Evolutionary conservation across 2,329 filamentous ascomycete species (phyloP).

Genomic region (Trichoderma pleuroti): DNA sequence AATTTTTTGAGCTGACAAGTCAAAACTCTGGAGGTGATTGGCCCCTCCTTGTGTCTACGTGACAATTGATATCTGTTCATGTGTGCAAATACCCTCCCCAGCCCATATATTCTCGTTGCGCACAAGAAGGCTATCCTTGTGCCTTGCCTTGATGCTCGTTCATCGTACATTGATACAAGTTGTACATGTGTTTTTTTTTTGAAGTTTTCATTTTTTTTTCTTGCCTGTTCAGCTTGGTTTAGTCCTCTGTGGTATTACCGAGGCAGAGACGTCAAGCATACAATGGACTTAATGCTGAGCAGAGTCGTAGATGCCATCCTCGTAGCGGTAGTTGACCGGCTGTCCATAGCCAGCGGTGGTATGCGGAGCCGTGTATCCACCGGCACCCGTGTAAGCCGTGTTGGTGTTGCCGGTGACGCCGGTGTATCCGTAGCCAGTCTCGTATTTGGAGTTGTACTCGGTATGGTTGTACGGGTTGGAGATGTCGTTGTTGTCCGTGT

Average conservation of each 20-base stretch:
- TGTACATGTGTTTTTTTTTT: not conserved
- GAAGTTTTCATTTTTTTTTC: not conserved
- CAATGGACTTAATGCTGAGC: conserved; percentile 13
- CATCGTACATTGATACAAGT: not conserved
- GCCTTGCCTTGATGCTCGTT: not conserved
- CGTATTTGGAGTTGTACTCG: conserved; percentile 27
- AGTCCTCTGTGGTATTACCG: not conserved
- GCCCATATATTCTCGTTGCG: not conserved
- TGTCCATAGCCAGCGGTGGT: conserved; percentile 17
- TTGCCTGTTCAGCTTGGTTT: not conserved
- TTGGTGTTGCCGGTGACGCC: not conserved
- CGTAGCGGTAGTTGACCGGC: conserved; percentile 33
- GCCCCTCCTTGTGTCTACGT: not conserved
- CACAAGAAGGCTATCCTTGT: not conserved
- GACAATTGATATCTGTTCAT: not conserved
- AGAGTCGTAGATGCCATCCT: conserved; percentile 38
- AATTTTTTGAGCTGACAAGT: not conserved
- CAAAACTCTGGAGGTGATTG: not conserved
- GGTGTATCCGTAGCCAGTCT: conserved; percentile 27
- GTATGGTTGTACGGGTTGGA: conserved; percentile 28
- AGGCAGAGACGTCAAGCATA: not conserved
- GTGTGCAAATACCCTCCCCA: not conserved
- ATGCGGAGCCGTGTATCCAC: conserved; percentile 1
- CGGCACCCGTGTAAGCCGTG: conserved; percentile 3
- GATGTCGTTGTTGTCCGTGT: conserved; percentile 35